phyloP scores from a whole-genome alignment of 2,329 filamentous ascomycete species.

The Alternaria incomplexa region DNA sequence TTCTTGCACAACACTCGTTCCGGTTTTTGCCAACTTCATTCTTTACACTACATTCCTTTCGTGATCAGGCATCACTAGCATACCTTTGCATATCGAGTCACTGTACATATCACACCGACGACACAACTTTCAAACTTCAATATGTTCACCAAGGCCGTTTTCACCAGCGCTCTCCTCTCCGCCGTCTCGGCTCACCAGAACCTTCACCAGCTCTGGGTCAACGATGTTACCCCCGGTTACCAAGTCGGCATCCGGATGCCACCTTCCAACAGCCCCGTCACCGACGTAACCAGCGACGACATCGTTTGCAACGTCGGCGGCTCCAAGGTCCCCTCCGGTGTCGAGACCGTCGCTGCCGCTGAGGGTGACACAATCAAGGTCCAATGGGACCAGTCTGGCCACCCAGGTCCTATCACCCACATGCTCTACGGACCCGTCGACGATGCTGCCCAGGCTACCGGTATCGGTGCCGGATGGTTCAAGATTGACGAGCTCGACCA shows the following conservation, averaged over 20 bases:
- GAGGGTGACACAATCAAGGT: slow-evolving; percentile 44
- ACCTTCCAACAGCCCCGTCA: slow-evolving; percentile 41
- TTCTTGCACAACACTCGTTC: slow-evolving; percentile 25
- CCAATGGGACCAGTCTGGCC: slow-evolving; percentile 40
- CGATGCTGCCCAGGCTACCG: slow-evolving; percentile 53
- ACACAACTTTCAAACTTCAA: slow-evolving; percentile 16
- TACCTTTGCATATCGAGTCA: slow-evolving; percentile 3
- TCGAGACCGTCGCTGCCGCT: slow-evolving; percentile 34
- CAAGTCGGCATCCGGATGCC: slow-evolving; percentile 46
- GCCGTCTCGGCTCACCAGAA: slow-evolving; percentile 43
- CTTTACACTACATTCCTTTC: slow-evolving; percentile 24
- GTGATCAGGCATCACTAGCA: slow-evolving; percentile 31
- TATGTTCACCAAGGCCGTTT: slow-evolving; percentile 41
- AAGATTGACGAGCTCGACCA: slow-evolving; percentile 45
- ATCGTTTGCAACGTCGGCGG: slow-evolving; percentile 46
- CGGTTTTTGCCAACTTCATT: slow-evolving; percentile 15
- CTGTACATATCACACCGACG: slow-evolving; percentile 12
- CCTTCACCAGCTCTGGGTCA: slow-evolving; percentile 41
- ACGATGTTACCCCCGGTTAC: slow-evolving; percentile 36
- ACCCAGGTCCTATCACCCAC: slow-evolving; percentile 46
- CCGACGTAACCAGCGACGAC: slow-evolving; percentile 38
- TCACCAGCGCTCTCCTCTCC: slow-evolving; percentile 32
- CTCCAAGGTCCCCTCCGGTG: slow-evolving; percentile 34
- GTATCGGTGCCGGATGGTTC: slow-evolving; percentile 44
- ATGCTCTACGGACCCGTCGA: slow-evolving; percentile 57